Evolutionary conservation across 2,329 filamentous ascomycete species (phyloP).

Genomic region (Monosporascus sp.): DNA sequence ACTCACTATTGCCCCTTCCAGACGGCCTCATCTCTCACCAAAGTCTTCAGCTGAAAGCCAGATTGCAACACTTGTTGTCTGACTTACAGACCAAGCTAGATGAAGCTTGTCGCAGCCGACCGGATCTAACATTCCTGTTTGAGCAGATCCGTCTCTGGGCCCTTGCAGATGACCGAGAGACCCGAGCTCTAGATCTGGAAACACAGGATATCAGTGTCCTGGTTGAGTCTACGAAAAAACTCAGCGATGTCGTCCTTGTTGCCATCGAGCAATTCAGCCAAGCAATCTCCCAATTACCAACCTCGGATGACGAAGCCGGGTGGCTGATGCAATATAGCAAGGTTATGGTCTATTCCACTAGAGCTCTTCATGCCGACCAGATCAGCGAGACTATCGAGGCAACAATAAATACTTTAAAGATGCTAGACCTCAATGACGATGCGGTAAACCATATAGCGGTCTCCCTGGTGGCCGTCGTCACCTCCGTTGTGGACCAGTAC

Average conservation of each 20-base stretch:
- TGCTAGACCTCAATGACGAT: conserved; percentile 35
- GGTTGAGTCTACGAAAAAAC: conserved; percentile 51
- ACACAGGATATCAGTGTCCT: conserved; percentile 36
- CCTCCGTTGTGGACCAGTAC: conserved; percentile 74
- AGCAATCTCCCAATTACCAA: conserved; percentile 47
- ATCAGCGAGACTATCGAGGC: conserved; percentile 38
- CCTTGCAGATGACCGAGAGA: conserved; percentile 25
- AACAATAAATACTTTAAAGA: conserved; percentile 16
- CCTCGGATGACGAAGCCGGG: conserved; percentile 52
- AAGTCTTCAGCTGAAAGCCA: conserved; percentile 26
- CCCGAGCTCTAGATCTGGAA: conserved; percentile 1
- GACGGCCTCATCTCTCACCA: conserved; percentile 39
- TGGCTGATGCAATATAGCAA: conserved; percentile 58
- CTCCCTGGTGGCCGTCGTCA: conserved; percentile 53
- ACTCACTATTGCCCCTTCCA: conserved; percentile 44
- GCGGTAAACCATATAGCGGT: conserved; percentile 39
- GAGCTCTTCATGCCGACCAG: conserved; percentile 52
- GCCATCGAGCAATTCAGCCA: conserved; percentile 69
- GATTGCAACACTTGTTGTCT: conserved; percentile 31
- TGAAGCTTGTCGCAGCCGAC: conserved; percentile 38
- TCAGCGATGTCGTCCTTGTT: conserved; percentile 73
- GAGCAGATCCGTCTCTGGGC: conserved; percentile 64
- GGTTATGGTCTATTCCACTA: conserved; percentile 46
- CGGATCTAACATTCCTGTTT: conserved; percentile 59
- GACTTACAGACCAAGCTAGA: conserved; percentile 37